Evolutionary conservation across 129 eudicot genomes (phyloP), one percentile per base, ranked within the genome.

Genomic region (Heracleum sosnowskyi): DNA sequence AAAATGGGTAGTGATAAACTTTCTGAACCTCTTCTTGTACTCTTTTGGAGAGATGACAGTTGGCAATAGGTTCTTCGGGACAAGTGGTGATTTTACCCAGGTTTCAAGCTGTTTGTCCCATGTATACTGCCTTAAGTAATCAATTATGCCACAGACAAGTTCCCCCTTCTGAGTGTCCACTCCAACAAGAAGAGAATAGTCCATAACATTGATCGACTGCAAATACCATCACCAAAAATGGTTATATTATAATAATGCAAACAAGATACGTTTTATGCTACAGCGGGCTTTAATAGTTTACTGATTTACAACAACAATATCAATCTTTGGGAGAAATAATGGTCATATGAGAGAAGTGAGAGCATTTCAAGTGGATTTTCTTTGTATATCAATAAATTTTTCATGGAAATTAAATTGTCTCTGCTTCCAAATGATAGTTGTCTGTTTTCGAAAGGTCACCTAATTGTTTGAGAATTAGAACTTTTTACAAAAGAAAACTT

Each of bases 71-170:
- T 92, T 89, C 78, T 81, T 92, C 7, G 97, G 95, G 36, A 92
- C 92, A 49, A 89, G 92, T 34, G 92, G 88, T 1, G 92, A 86
- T 68, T 91, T 89, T 35, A 89, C 95, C 97, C 89, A 89, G 60
- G 78, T 91, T 80, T 91, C 97, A 17, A 91, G 81, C 57, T 91
- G 94, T 74, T 91, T 91, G 85, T 91, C 97, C 97, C 94, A 91
- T 1, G 97, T 91, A 69, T 91, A 91, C 79, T 91, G 97, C 57
- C 95, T 78, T 17, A 91, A 86, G 51, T 87, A 91, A 84, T 91
- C 97, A 26, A 89, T 91, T 78, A 91, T 91, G 37, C 97, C 97
- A 79, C 97, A 87, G 3, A 89, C 92, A 57, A 91, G 91, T 84
- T 89, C 95, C 26, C 80, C 84, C 55, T 73, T 49, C 26, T 87